Conservation (phyloP, 441 rosid genomes). For the Lepidium campestre region DNA sequence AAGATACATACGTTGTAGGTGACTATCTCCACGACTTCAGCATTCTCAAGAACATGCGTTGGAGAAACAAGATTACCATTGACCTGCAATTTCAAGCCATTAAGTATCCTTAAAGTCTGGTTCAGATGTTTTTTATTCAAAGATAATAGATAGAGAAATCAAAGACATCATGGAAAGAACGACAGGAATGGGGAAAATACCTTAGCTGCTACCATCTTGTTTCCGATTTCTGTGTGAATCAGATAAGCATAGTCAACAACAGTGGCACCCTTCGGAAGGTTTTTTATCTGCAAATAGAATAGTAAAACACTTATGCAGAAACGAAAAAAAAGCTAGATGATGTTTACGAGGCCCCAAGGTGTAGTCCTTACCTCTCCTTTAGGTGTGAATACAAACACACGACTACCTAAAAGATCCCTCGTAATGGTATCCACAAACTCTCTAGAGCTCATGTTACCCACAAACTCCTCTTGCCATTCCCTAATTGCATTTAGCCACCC, state of each 20-base stretch:
- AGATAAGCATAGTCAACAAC: slow-evolving; percentile 94
- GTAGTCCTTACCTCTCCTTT: slow-evolving; percentile 79
- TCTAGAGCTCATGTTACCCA: slow-evolving; percentile 99
- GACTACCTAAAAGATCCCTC: slow-evolving; percentile 87
- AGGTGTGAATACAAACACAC: slow-evolving; percentile 91
- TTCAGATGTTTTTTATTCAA: not conserved
- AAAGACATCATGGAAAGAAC: not conserved
- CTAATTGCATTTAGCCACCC: slow-evolving; percentile 99
- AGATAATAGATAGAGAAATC: not conserved
- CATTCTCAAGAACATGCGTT: slow-evolving; percentile 75
- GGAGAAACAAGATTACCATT: slow-evolving; percentile 94
- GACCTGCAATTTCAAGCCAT: slow-evolving; percentile 48
- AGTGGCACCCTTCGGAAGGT: slow-evolving; percentile 92
- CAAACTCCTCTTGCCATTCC: slow-evolving; percentile 99
- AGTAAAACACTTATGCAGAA: not conserved
- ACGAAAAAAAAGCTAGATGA: not conserved
- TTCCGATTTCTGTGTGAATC: slow-evolving; percentile 96
- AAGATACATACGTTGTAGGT: slow-evolving; percentile 72
- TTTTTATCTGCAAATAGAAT: slow-evolving; percentile 65
- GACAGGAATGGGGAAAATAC: slow-evolving; percentile 31
- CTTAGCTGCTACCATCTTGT: slow-evolving; percentile 99
- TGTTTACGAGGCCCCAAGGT: not conserved
- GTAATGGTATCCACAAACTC: slow-evolving; percentile 97
- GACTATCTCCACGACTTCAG: slow-evolving; percentile 96
- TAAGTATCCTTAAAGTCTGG: not conserved